Conservation (phyloP, 345 rosid species). For the Melaleuca quinquenervia region DNA sequence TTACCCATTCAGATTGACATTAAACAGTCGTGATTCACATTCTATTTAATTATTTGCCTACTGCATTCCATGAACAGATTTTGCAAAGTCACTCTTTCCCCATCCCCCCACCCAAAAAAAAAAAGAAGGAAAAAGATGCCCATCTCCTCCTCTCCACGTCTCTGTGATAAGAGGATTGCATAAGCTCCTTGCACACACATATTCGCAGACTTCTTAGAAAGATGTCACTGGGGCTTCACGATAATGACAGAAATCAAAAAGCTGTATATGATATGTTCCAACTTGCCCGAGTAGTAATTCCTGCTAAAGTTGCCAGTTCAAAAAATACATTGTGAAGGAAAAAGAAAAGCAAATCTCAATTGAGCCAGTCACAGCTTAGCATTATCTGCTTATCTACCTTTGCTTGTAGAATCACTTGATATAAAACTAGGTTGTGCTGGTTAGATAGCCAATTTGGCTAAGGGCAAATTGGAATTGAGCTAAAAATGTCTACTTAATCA, state of each 20-base stretch:
- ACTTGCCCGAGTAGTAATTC: not conserved
- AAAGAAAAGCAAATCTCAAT: not conserved
- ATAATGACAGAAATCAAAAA: not conserved
- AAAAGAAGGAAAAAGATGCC: not conserved
- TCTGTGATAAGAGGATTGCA: not conserved
- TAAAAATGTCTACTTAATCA: not conserved
- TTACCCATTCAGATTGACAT: not conserved
- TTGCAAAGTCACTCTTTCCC: not conserved
- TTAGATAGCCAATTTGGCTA: not conserved
- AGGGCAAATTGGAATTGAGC: not conserved
- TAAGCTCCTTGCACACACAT: not conserved
- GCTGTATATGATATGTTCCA: not conserved
- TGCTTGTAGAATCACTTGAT: not conserved
- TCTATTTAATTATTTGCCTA: not conserved
- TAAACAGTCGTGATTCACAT: not conserved
- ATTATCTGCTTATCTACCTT: not conserved
- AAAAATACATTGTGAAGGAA: not conserved
- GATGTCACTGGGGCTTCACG: not conserved
- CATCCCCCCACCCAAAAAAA: not conserved
- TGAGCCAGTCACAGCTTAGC: not conserved
- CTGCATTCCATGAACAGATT: not conserved
- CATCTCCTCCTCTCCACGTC: not conserved
- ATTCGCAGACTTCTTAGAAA: not conserved
- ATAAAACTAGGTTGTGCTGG: not conserved
- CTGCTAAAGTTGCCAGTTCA: not conserved